phyloP scores from a whole-genome alignment of 2,329 filamentous ascomycete species.

The Penicillium sp. region DNA sequence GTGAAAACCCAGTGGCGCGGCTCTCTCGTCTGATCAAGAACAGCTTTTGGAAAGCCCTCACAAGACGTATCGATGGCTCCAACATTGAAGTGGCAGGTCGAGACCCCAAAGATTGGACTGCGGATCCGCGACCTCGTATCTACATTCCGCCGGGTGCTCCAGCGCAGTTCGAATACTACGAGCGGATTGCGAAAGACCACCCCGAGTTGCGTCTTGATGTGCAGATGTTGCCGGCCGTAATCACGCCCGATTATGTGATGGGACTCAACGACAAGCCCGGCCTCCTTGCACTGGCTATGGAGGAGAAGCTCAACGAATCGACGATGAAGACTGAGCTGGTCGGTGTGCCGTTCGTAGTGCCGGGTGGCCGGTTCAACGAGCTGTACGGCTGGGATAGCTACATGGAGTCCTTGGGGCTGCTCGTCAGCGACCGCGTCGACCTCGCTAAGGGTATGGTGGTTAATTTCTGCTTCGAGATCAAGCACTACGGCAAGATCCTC shows the following conservation, averaged over 20 bases:
- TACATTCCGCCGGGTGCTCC: conserved; percentile 84
- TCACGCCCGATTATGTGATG: conserved; percentile 76
- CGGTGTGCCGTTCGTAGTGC: conserved; percentile 93
- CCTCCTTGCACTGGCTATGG: conserved; percentile 84
- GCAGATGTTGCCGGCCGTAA: conserved; percentile 65
- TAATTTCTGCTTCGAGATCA: conserved; percentile 97
- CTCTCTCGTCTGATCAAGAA: conserved; percentile 82
- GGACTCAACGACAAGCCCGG: conserved; percentile 86
- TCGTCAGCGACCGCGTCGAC: conserved; percentile 80
- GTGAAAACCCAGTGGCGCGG: conserved; percentile 90
- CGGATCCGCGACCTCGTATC: conserved; percentile 82
- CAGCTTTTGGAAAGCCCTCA: conserved; percentile 90
- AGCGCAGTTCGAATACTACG: conserved; percentile 88
- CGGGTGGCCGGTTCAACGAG: conserved; percentile 96
- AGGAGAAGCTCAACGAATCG: conserved; percentile 64
- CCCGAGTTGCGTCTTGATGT: conserved; percentile 89
- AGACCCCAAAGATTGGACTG: conserved; percentile 95
- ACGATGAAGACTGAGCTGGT: conserved; percentile 69
- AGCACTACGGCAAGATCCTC: conserved; percentile 96
- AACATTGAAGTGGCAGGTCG: conserved; percentile 74
- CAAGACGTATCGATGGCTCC: conserved; percentile 82
- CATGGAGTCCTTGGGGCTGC: conserved; percentile 89
- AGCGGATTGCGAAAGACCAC: conserved; percentile 69
- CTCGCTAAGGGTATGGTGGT: conserved; percentile 90
- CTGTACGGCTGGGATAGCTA: conserved; percentile 99